Evolutionary conservation across 805 yeast species (phyloP).

Genomic region (Hanseniaspora jakobsenii): DNA sequence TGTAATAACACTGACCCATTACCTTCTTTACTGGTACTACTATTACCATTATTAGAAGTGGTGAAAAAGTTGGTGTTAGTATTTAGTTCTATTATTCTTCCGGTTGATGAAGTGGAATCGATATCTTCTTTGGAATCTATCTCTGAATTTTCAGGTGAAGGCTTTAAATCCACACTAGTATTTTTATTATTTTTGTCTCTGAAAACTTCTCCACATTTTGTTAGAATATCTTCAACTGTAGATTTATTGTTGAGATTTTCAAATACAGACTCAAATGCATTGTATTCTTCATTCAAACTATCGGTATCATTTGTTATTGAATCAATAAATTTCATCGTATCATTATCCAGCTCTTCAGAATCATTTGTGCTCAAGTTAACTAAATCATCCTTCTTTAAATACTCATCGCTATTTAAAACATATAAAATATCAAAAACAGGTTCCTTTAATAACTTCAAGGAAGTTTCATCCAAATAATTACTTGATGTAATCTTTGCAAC

Average conservation of each 20-base stretch:
- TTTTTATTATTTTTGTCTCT: background rate
- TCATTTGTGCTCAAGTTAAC: no score
- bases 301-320: background rate
- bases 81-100: slow-evolving; percentile 10
- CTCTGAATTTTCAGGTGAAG: background rate
- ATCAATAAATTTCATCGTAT: no score
- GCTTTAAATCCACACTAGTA: background rate
- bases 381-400: background rate
- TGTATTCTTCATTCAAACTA: background rate
- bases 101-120: background rate
- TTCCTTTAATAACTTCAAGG: slow-evolving; percentile 8
- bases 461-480: slow-evolving; percentile 3
- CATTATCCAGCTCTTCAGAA: no score
- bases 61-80: slow-evolving; percentile 9
- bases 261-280: background rate
- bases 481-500: slow-evolving; percentile 4
- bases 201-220: no score
- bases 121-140: no score
- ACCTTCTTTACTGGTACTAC: no score
- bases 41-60: background rate
- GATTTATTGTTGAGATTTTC: background rate
- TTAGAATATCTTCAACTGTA: background rate
- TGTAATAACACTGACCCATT: background rate
- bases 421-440: slow-evolving; percentile 12
- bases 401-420: slow-evolving; percentile 2